Percentiles rank a stretch among this genome's conserved stretches.
Evolutionary conservation across 805 yeast species (phyloP).

Genomic region (Candida tibetensis): DNA sequence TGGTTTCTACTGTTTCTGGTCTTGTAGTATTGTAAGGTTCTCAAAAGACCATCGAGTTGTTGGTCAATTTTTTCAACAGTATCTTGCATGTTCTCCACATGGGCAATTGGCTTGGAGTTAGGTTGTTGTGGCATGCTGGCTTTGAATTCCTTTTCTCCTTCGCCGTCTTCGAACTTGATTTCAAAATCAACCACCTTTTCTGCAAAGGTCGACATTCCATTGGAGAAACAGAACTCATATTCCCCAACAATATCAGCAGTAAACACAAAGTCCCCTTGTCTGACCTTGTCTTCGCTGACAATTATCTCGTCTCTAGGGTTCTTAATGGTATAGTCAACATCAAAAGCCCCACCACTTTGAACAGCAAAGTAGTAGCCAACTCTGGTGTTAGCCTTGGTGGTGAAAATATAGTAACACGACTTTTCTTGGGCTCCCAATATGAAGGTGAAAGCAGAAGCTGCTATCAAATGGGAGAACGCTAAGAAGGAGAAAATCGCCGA

Average conservation of each 20-base stretch:
- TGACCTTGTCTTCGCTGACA: constrained; percentile 55
- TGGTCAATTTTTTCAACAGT: constrained; percentile 58
- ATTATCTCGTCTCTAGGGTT: constrained; percentile 57
- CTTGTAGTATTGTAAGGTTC: constrained; percentile 74
- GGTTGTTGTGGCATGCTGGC: constrained; percentile 61
- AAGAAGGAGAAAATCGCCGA: constrained; percentile 11
- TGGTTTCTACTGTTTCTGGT: constrained; percentile 91
- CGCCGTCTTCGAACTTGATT: constrained; percentile 49
- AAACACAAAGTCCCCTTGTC: constrained; percentile 79
- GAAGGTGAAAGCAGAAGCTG: constrained; percentile 65
- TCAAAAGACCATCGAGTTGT: constrained; percentile 55
- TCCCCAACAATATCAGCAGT: constrained; percentile 68
- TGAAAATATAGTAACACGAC: constrained; percentile 69
- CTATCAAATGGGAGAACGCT: constrained; percentile 30
- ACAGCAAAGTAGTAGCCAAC: constrained; percentile 82
- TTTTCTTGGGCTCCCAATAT: constrained; percentile 71
- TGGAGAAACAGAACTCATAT: constrained; percentile 82
- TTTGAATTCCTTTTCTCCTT: constrained; percentile 36
- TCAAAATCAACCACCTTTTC: constrained; percentile 86
- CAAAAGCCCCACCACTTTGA: constrained; percentile 75
- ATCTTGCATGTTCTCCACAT: constrained; percentile 50
- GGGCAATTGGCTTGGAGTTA: constrained; percentile 48
- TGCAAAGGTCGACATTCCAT: constrained; percentile 76
- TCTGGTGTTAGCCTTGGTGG: constrained; percentile 54
- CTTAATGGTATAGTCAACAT: constrained; percentile 65